Evolutionary conservation across 2,329 filamentous ascomycete species (phyloP), one percentile per base, ranked within the genome.

Genomic region (Peltaster fructicola): DNA sequence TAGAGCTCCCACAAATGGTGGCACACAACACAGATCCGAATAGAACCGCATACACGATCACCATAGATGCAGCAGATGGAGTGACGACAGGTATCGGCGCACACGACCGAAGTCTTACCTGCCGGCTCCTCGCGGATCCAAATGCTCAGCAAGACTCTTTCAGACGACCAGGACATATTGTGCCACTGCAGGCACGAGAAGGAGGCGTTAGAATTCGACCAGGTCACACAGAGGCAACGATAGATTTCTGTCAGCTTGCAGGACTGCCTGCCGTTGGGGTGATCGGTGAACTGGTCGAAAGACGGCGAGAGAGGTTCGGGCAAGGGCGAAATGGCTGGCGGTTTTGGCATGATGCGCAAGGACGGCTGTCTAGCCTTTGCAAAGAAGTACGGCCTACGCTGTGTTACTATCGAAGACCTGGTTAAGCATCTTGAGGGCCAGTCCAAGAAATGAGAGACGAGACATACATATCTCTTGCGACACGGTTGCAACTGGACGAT

Each of bases 341-440:
- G 73, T 25, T 54, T 56, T n/a, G 80, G 76, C 14, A 98, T 98
- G 88, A 73, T 95, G 71, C 60, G 82, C 38, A 70, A 81, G 35
- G 81, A 92, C 56, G 78, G 69, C 17, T 93, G 84, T 55, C 59
- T 98, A 45, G 66, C 62, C 24, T 98, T 98, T 63, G 88, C 82
- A 14, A 70, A 71, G 52, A 72, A 65, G 53, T 95, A 77, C 72
- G 82, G 82, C 4, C 59, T 98, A 39, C 88, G 77, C 59, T 81
- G 91, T 30, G 91, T 84, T 55, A 95, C 88, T 15, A 95, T 98
- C 54, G 82, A 85, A 48, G 82, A 85, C 53, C 53, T 98, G 54
- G 74, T 85, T 14, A 61, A 59, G 29, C 77, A 90, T 49, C 57
- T 92, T 30, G 75, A 88, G 51, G 73, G 70, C n/a, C n/a, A n/a